Percentiles rank a stretch among this genome's conserved stretches.
These are phyloP conservation scores for Pseudogymnoascus sp. DNA, from an alignment of 2,329 filamentous ascomycete species.

Conservation along the genomic window DNA sequence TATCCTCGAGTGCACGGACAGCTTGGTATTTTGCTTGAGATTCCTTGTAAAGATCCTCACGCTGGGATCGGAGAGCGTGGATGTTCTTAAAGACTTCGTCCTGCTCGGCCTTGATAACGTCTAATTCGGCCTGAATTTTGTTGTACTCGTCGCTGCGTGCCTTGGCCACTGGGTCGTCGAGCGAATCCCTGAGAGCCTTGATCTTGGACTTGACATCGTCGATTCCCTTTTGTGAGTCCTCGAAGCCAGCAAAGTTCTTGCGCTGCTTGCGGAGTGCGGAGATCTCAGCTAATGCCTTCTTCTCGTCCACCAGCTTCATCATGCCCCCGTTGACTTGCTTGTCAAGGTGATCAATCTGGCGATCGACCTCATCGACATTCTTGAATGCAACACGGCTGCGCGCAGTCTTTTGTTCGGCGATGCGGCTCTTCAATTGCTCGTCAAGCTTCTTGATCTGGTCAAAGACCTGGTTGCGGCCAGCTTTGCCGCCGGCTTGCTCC, in stretches of 20 bases:
- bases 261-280: conserved; percentile 76
- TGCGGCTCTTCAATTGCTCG: conserved; percentile 75
- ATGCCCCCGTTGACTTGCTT: conserved; percentile 78
- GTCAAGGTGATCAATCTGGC: conserved; percentile 70
- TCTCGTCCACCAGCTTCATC: conserved; percentile 96
- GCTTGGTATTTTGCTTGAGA: conserved; percentile 79
- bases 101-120: conserved; percentile 84
- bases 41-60: conserved; percentile 71
- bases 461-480: conserved; percentile 64
- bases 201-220: conserved; percentile 81
- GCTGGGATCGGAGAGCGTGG: conserved; percentile 75
- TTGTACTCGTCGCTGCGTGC: conserved; percentile 80
- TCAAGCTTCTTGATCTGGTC: conserved; percentile 92
- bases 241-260: conserved; percentile 83
- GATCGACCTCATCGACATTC: conserved; percentile 78
- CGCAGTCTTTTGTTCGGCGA: conserved; percentile 78
- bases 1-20: conserved; percentile 82
- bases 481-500: conserved; percentile 83
- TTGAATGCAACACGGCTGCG: conserved; percentile 77
- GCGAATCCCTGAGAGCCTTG: conserved; percentile 74
- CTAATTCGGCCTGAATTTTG: conserved; percentile 77
- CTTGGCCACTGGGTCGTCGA: conserved; percentile 88
- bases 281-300: conserved; percentile 81
- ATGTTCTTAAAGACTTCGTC: conserved; percentile 85
- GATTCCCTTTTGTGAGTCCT: conserved; percentile 79